Evolutionary conservation across 2,329 filamentous ascomycete genomes (phyloP), one percentile per base, ranked within the genome.

Genomic region (Xylariaceae sp.): DNA sequence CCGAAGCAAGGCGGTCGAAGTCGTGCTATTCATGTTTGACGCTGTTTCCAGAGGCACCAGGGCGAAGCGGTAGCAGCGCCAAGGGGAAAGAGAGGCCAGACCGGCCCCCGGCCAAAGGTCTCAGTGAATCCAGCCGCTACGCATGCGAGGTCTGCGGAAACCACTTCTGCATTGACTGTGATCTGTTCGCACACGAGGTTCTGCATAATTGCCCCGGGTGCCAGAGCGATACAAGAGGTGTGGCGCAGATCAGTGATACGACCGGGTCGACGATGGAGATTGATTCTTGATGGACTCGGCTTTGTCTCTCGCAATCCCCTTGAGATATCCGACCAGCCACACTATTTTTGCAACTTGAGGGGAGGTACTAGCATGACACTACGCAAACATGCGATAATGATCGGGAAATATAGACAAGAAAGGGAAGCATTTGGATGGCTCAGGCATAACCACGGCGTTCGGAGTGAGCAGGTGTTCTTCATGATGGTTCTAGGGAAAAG

Each of bases 161-260:
- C 58, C 94, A 98, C 75, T 99, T 98, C 72, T 99, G 95, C 79
- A 96, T 99, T 64, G 95, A 99, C 73, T 99, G 95, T 73, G 95
- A 99, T 73, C 87, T 97, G 21, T 97, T 95, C 76, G 90, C 91
- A 21, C 95, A 99, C 72, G 92, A 97, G 76, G 86, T 96, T 11
- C 84, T 96, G 48, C 94, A 99, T 73, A 98, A 98, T 74, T 99
- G 95, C 69, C 93, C 95, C 0, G 94, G 94, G 0, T 99, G 95
- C 73, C 88, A 86, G 73, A 83, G 82, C 68, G 78, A 79, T 54
- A 76, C 75, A 3, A 69, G 78, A 17, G 70, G 65, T 16, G 40
- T 28, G 33, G 19, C 57, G 46, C 62, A 61, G 19, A 58, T 58
- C 5, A 50, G 51, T 61, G 71, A 45, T 54, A 66, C 28, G 63